Conservation (phyloP, 2,329 filamentous ascomycete genomes). For the Arthrobotrys sphaeroides region DNA sequence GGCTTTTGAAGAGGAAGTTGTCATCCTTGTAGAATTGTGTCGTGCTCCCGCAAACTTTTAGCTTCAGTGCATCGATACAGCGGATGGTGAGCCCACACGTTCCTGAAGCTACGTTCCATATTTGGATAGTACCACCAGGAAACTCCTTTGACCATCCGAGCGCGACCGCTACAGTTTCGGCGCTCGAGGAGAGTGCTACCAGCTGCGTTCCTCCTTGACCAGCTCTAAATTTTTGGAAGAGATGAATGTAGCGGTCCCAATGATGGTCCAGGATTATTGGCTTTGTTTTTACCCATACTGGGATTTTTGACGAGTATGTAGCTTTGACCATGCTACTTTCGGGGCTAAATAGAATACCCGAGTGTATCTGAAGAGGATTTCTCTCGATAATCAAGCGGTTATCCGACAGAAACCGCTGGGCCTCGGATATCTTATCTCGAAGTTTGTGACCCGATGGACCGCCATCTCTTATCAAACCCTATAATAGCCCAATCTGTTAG, state of each 20-base stretch:
- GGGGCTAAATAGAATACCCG: neutral
- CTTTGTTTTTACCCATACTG: neutral
- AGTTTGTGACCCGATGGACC: no score
- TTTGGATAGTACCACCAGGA: neutral
- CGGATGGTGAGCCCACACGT: neutral
- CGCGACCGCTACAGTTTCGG: neutral
- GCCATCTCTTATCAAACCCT: no score
- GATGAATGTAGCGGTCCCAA: neutral
- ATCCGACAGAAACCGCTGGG: neutral
- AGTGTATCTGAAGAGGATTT: neutral
- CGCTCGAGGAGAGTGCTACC: neutral
- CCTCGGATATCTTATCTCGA: neutral
- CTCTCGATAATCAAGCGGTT: neutral
- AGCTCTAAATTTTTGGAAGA: neutral
- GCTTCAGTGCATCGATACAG: neutral
- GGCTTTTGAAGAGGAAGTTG: neutral
- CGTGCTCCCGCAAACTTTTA: no score
- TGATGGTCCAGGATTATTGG: neutral
- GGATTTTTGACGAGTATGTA: neutral
- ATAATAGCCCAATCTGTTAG: no score
- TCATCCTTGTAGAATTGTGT: neutral
- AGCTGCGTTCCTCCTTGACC: neutral
- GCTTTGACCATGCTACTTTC: neutral
- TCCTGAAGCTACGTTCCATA: neutral
- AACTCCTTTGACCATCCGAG: neutral